Percentiles rank a stretch among this genome's conserved stretches.
These are phyloP conservation scores for Aspergillus nomiae DNA, from an alignment of 2,329 filamentous ascomycete genomes.

Conservation along the genomic window DNA sequence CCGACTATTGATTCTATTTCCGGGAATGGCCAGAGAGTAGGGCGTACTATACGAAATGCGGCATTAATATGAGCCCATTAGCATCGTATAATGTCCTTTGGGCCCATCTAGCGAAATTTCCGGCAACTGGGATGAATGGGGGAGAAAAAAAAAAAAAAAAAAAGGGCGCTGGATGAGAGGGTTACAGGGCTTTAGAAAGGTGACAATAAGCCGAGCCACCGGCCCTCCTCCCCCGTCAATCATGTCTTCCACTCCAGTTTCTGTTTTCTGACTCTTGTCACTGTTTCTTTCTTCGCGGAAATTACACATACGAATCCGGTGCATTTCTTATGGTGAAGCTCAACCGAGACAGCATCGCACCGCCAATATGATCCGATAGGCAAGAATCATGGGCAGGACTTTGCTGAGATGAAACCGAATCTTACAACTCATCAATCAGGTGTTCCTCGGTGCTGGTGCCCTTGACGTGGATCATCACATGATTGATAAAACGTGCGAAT, in stretches of 20 bases:
- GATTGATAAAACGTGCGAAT: slow-evolving; percentile 31
- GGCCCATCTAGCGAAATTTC: neutral
- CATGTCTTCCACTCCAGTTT: neutral
- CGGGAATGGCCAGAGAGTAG: neutral
- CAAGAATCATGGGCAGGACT: slow-evolving; percentile 7
- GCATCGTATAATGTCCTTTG: neutral
- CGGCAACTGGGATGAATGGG: neutral
- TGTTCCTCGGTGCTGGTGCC: slow-evolving; percentile 9
- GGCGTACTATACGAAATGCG: neutral
- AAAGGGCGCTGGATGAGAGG: neutral
- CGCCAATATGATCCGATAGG: neutral
- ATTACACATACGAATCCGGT: slow-evolving; percentile 1
- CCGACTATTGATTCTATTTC: neutral
- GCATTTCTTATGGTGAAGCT: neutral
- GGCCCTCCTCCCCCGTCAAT: neutral
- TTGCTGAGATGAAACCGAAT: neutral
- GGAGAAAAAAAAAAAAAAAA: neutral
- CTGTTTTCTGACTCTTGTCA: neutral
- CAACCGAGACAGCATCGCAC: neutral
- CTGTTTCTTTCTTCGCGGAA: neutral
- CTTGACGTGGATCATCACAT: slow-evolving; percentile 29
- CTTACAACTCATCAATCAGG: slow-evolving; percentile 19
- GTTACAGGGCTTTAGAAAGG: neutral
- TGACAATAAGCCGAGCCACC: neutral
- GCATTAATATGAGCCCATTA: neutral